These are phyloP conservation scores for Diutina ranongensis DNA, from an alignment of 1,139 yeast genomes.

Conservation along the genomic window DNA sequence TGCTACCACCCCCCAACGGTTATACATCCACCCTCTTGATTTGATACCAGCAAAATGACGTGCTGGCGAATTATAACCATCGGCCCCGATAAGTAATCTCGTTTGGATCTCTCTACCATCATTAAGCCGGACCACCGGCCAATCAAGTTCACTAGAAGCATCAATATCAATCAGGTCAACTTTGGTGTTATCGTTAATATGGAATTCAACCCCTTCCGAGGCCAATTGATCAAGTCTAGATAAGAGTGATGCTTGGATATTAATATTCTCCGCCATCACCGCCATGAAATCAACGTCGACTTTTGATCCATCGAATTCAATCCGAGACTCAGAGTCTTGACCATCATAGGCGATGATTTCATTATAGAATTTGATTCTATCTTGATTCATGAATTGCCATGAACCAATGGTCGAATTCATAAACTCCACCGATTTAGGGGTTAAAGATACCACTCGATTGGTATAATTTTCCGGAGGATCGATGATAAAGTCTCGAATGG, in stretches of 20 bases:
- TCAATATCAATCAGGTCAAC: slow-evolving; percentile 37
- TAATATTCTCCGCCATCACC: slow-evolving; percentile 81
- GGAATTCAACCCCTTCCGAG: slow-evolving; percentile 22
- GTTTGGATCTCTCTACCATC: slow-evolving; percentile 57
- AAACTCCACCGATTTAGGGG: slow-evolving; percentile 67
- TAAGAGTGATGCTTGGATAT: slow-evolving; percentile 65
- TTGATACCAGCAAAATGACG: slow-evolving; percentile 70
- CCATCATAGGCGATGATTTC: slow-evolving; percentile 74
- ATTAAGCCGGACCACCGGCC: slow-evolving; percentile 71
- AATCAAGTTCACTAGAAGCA: slow-evolving; percentile 27
- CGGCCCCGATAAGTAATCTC: slow-evolving; percentile 82
- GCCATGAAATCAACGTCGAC: slow-evolving; percentile 37
- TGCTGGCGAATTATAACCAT: slow-evolving; percentile 92
- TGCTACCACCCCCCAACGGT: slow-evolving; percentile 85
- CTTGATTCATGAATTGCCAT: slow-evolving; percentile 59
- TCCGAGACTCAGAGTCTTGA: slow-evolving; percentile 56
- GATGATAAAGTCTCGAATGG: slow-evolving; percentile 39
- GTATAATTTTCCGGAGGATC: slow-evolving; percentile 52
- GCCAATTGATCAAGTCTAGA: slow-evolving; percentile 40
- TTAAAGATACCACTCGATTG: slow-evolving; percentile 76
- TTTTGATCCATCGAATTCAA: slow-evolving; percentile 56
- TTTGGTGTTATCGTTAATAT: slow-evolving; percentile 51
- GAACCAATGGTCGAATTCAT: slow-evolving; percentile 56
- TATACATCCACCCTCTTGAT: slow-evolving; percentile 87
- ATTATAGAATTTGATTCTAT: slow-evolving; percentile 70